Base-by-base conservation (phyloP, 1,284 basidiomycete species). In the Leccinum glutinopallens region DNA sequence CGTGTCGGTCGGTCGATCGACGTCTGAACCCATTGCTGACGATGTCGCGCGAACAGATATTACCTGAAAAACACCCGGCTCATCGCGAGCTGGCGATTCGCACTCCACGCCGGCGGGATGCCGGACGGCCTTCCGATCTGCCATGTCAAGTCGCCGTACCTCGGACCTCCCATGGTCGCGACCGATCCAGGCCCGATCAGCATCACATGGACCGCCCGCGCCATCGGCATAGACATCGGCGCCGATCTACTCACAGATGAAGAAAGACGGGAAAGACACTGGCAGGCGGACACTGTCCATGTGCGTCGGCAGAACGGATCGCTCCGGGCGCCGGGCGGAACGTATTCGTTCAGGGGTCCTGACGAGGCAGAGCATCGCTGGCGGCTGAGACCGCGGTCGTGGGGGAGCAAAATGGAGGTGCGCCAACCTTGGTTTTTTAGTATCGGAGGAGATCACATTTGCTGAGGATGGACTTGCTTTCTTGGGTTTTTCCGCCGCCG, bases 361-460 rank as follows among this genome's bases (percentile, higher is more conserved):
- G 75, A 76, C 51, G 66, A 69, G 35, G 49, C 54, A 4, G 66
- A 63, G 53, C 75, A 76, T 19, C 66, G 70, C 2, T 78, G 76
- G 74, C 63, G 58, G 22, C 61, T 66, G 4, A 65, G 53, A 5
- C 64, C 72, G 6, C 17, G 60, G 7, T 5, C 61, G 2, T 71
- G 64, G 62, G 54, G 66, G 22, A 69, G 63, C 25, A 65, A 39
- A 6, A 63, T 76, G 59, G 66, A 66, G 70, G 76, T 75, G 32
- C 32, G 70, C 66, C 3, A 19, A 57, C 25, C 15, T 56, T 56
- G 25, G 0, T n/a, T 22, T 15, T n/a, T 43, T 41, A 17, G 39
- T 41, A 41, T 17, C 41, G 17, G 15, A 41, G 17, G 15, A 41
- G 13, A 7, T 53, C 49, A 53, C 9, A 0, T 10, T 6, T 1